These are phyloP conservation scores for Ascoidea asiatica DNA, from an alignment of 805 yeast genomes.

Conservation along the genomic window DNA sequence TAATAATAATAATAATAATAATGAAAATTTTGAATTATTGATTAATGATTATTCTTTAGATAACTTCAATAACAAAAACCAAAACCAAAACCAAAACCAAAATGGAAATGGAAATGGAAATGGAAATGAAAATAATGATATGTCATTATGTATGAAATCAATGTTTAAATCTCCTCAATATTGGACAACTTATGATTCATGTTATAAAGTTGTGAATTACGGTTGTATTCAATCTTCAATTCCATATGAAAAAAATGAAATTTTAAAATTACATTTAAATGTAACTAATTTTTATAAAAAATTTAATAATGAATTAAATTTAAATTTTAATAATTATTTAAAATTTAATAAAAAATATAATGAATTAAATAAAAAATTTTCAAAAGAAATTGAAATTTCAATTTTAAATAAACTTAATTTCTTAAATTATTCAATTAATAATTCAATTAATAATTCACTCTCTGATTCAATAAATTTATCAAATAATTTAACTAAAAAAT, in stretches of 20 bases:
- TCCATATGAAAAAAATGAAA: conserved; percentile 1
- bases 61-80: no score
- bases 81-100: no score
- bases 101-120: no score
- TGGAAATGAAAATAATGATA: no score
- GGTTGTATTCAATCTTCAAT: conserved; percentile 7
- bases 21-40: not conserved
- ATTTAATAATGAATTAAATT: not conserved
- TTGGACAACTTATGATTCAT: conserved; percentile 9
- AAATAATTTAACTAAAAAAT: no score
- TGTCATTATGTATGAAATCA: conserved; percentile 4
- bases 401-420: no score
- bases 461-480: not conserved
- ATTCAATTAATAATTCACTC: no score
- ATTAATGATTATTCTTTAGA: not conserved
- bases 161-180: conserved; percentile 7
- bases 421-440: no score
- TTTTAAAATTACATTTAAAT: not conserved
- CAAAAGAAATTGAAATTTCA: not conserved
- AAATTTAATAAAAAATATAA: no score
- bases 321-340: no score
- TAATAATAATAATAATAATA: not conserved
- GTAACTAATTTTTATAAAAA: not conserved
- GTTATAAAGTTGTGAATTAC: conserved; percentile 6
- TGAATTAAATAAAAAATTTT: no score